Base-by-base conservation (phyloP, 495 filamentous ascomycete species). In the Melanomma pulvis-pyrius region DNA sequence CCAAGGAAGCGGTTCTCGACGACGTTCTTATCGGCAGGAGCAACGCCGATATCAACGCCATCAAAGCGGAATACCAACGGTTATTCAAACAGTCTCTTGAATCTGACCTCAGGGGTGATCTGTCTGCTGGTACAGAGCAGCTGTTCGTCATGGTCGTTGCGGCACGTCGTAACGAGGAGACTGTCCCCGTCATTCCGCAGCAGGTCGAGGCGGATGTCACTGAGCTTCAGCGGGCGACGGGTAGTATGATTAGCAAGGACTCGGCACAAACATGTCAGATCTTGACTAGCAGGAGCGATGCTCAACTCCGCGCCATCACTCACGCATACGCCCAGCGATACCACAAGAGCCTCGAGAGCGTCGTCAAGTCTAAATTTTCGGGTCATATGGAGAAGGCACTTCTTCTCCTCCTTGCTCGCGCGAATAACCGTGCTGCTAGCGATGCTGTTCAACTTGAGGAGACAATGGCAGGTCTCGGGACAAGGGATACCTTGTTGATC, bases 321-420 rank as follows among this genome's bases (percentile, higher is more conserved):
- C 82, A 87, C 39, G 81, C 82, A 3, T 97, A 93, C 75, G 76
- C 84, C 48, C 77, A 82, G 30, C 85, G 84, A 46, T 94, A 90
- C 73, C 81, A 85, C 1, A 76, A 80, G 12, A 76, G 82, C 21
- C 79, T 98, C 9, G 87, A 91, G 59, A 85, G 86, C 28, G 86
- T 91, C 55, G 83, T 97, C 46, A 81, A 83, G 56, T 88, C 83
- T 78, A 88, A 94, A 72, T 96, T 97, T 77, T 88, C 87, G 0
- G 93, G 93, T 0, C 93, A 98, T 71, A 97, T 97, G 92, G 84
- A 93, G 76, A 83, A 89, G 26, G 92, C 92, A 0, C 77, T 97
- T n/a, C 75, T 92, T 44, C 85, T 84, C 57, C 91, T 96, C 76
- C 78, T 97, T 4, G 83, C 83, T n/a, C 82, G 85, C 0, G 94